phyloP scores from a whole-genome alignment of 768 basidiomycete species.

The Mycena sanguinolenta region DNA sequence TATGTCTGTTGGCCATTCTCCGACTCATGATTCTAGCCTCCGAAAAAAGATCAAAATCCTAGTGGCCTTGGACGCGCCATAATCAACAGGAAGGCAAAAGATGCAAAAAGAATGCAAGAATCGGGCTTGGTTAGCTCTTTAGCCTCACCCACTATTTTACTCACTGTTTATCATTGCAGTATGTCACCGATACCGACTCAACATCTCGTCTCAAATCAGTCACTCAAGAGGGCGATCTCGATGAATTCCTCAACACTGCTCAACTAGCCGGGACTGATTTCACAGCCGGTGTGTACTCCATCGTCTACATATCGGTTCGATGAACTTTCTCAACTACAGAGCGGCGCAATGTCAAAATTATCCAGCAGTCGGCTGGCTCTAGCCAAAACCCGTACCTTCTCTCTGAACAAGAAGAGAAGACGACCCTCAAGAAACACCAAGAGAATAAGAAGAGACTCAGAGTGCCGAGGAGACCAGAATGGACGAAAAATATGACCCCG shows the following conservation, averaged over 20 bases:
- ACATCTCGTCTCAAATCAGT: conserved; percentile 86
- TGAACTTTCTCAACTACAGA: conserved; percentile 57
- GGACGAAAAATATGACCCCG: conserved; percentile 86
- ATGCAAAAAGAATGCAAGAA: conserved; percentile 71
- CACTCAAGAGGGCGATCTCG: conserved; percentile 95
- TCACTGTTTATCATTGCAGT: conserved; percentile 57
- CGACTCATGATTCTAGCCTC: conserved; percentile 56
- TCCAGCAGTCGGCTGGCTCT: conserved; percentile 66
- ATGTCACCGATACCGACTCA: conserved; percentile 79
- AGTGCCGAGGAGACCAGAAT: conserved; percentile 91
- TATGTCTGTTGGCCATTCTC: neutral
- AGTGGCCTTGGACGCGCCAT: conserved; percentile 95
- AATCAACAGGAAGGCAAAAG: conserved; percentile 90
- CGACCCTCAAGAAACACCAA: conserved; percentile 77
- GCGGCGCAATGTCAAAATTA: conserved; percentile 83
- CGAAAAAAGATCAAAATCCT: conserved; percentile 74
- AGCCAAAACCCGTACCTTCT: conserved; percentile 90
- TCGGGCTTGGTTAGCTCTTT: conserved; percentile 72
- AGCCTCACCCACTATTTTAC: conserved; percentile 22
- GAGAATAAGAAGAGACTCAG: conserved; percentile 81
- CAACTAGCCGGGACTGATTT: conserved; percentile 96
- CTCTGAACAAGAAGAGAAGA: conserved; percentile 84
- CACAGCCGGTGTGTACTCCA: conserved; percentile 79
- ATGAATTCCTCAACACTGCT: conserved; percentile 96
- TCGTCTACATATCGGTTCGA: neutral